A percentile compares a stretch with the other conserved stretches of the same genome.
Evolutionary conservation across 805 yeast genomes (phyloP).

Genomic region (Yamadazyma nakazawae): DNA sequence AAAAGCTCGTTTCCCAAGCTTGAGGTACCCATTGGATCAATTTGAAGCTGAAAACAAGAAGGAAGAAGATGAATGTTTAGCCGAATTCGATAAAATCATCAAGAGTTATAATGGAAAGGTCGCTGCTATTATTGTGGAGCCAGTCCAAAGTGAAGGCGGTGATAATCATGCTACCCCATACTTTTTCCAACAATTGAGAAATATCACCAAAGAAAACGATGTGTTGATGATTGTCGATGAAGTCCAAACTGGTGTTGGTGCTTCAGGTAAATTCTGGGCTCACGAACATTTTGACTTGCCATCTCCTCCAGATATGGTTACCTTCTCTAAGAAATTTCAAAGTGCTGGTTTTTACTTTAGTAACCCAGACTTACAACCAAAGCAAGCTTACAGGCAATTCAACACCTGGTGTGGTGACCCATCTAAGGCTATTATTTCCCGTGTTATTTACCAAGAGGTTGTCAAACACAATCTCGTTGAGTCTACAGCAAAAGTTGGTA

Average conservation of each 20-base stretch:
- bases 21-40: constrained; percentile 40
- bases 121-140: constrained; percentile 56
- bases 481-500: constrained; percentile 51
- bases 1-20: constrained; percentile 44
- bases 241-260: constrained; percentile 75
- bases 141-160: constrained; percentile 74
- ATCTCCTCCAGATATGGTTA: constrained; percentile 64
- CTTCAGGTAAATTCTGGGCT: constrained; percentile 71
- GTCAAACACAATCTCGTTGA: constrained; percentile 46
- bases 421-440: constrained; percentile 61
- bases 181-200: constrained; percentile 63
- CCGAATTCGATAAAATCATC: constrained; percentile 40
- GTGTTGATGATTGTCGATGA: constrained; percentile 65
- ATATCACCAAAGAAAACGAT: constrained; percentile 53
- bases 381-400: constrained; percentile 64
- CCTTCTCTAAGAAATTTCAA: constrained; percentile 71
- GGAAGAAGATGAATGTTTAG: constrained; percentile 49
- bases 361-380: constrained; percentile 56
- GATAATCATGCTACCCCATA: constrained; percentile 65
- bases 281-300: constrained; percentile 65
- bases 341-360: constrained; percentile 69
- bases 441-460: constrained; percentile 56
- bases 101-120: constrained; percentile 38
- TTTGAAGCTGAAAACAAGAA: constrained; percentile 36
- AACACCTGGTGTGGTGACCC: constrained; percentile 83